These are phyloP conservation scores for Umbelopsis sp. DNA, from an alignment of 192 early-diverging fungal species.

Conservation along the genomic window DNA sequence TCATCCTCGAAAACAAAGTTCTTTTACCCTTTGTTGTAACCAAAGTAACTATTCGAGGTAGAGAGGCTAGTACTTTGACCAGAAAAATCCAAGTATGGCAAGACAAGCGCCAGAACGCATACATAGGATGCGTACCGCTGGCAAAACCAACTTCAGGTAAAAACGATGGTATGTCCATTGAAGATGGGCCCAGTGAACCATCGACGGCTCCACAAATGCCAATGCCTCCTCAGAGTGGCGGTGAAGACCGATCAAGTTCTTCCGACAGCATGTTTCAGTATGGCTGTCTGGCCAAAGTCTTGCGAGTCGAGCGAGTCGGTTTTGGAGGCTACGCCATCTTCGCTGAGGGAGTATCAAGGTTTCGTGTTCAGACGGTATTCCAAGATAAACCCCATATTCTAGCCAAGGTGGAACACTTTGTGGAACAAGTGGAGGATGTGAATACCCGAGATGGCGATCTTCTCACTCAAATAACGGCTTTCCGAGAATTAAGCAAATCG, in stretches of 20 bases:
- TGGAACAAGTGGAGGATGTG: conserved; percentile 34
- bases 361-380: conserved; percentile 52
- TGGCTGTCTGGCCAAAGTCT: conserved; percentile 55
- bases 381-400: conserved; percentile 52
- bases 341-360: conserved; percentile 65
- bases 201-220: conserved; percentile 25
- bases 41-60: conserved; percentile 57
- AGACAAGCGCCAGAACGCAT: conserved; percentile 41
- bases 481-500: conserved; percentile 52
- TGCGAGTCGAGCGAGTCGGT: conserved; percentile 57
- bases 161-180: background rate
- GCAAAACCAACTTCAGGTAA: background rate
- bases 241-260: background rate
- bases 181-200: background rate
- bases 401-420: conserved; percentile 50
- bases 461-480: conserved; percentile 49
- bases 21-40: conserved; percentile 67
- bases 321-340: conserved; percentile 63
- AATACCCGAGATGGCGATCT: conserved; percentile 55
- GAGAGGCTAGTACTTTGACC: conserved; percentile 56
- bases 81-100: conserved; percentile 41
- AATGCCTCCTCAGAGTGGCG: conserved; percentile 4
- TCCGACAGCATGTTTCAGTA: conserved; percentile 34
- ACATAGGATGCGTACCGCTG: conserved; percentile 48
- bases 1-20: conserved; percentile 57